Conservation (phyloP, 345 rosid genomes). For the Lepidium didymum region DNA sequence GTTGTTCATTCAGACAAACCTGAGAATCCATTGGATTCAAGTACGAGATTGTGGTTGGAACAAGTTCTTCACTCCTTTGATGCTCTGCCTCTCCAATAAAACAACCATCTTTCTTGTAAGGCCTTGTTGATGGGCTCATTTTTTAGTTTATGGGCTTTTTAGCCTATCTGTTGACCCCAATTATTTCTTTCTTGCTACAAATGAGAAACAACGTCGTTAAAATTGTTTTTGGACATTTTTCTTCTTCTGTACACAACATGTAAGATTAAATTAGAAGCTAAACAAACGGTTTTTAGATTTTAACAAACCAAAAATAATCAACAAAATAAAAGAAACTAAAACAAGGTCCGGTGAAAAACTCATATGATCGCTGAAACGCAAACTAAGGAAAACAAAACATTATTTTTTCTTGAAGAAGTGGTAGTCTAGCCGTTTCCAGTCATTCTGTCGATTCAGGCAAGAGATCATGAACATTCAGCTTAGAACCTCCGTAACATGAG, state of each 20-base stretch:
- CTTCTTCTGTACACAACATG: background rate
- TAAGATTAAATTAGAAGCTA: background rate
- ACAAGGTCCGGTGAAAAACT: too few species aligned
- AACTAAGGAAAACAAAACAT: too few species aligned
- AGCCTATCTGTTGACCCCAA: background rate
- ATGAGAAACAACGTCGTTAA: too few species aligned
- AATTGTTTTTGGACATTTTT: background rate
- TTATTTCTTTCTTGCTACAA: background rate
- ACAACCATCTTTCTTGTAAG: background rate
- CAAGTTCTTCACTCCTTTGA: conserved; percentile 82
- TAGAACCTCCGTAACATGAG: too few species aligned
- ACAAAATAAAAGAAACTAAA: too few species aligned
- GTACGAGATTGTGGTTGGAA: conserved; percentile 51
- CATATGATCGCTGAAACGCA: too few species aligned
- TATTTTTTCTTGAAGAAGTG: too few species aligned
- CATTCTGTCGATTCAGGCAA: too few species aligned
- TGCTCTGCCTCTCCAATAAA: conserved; percentile 14
- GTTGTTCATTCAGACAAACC: conserved; percentile 67
- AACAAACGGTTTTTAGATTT: too few species aligned
- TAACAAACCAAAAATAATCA: too few species aligned
- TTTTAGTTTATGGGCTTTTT: background rate
- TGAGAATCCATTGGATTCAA: conserved; percentile 60
- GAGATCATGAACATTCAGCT: too few species aligned
- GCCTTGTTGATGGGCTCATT: background rate
- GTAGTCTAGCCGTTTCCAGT: too few species aligned